phyloP scores from a whole-genome alignment of 257 asterid genomes.

The Solanum sejunctum region DNA sequence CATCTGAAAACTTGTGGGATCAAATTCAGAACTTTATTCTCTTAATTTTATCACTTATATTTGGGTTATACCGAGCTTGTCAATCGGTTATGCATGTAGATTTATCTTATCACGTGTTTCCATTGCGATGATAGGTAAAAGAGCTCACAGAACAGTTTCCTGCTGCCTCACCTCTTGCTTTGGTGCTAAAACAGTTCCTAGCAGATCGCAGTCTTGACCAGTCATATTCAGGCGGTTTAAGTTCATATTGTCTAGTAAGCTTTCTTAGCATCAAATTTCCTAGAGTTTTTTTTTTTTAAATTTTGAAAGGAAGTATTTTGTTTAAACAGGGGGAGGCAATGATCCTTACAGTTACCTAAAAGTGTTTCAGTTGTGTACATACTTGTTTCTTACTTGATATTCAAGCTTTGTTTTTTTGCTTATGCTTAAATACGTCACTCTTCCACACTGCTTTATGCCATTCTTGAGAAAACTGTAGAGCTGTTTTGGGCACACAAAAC shows the following conservation, averaged over 20 bases:
- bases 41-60: background rate
- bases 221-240: conserved; percentile 96
- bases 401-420: background rate
- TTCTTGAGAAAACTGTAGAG: background rate
- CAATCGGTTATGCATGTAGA: background rate
- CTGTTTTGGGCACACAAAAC: background rate
- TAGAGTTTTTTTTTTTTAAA: background rate
- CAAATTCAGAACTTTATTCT: background rate
- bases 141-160: conserved; percentile 89
- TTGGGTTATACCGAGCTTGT: background rate
- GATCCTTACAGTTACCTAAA: background rate
- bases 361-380: background rate
- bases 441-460: background rate
- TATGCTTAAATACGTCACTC: background rate
- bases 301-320: background rate
- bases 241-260: conserved; percentile 91
- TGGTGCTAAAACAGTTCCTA: conserved; percentile 91
- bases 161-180: conserved; percentile 82
- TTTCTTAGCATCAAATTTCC: background rate
- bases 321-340: background rate
- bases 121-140: conserved; percentile 47
- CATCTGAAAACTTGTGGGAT: background rate
- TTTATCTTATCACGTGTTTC: background rate
- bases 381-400: background rate
- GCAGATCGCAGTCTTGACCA: conserved; percentile 98